phyloP scores from a whole-genome alignment of 345 rosid species.

The Populus alba region DNA sequence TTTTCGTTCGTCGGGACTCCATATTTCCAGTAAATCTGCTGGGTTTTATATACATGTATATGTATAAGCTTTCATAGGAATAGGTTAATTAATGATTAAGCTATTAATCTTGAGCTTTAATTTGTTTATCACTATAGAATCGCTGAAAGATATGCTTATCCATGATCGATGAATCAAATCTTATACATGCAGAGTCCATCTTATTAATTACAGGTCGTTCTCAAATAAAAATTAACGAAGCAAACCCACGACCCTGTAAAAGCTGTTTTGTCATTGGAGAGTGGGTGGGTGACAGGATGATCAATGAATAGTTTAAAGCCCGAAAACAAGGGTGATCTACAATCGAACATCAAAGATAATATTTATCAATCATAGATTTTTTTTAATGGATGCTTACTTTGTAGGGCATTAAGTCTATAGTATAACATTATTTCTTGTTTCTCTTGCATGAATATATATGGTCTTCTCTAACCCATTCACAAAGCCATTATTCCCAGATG shows the following conservation, averaged over 20 bases:
- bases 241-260: neutral
- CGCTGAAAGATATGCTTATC: too few species aligned
- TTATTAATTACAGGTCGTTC: neutral
- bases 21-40: neutral
- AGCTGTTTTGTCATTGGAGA: neutral
- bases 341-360: neutral
- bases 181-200: neutral
- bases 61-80: neutral
- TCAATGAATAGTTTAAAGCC: neutral
- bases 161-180: too few species aligned
- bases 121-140: neutral
- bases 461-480: neutral
- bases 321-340: neutral
- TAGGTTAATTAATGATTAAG: neutral
- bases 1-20: too few species aligned
- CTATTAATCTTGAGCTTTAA: neutral
- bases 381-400: neutral
- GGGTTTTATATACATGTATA: neutral
- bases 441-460: neutral
- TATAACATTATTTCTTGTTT: neutral
- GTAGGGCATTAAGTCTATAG: neutral
- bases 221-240: neutral
- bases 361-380: neutral
- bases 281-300: neutral
- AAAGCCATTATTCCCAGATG: neutral